Evolutionary conservation across 768 basidiomycete species (phyloP).

Genomic region (Solioccasus polychromus): DNA sequence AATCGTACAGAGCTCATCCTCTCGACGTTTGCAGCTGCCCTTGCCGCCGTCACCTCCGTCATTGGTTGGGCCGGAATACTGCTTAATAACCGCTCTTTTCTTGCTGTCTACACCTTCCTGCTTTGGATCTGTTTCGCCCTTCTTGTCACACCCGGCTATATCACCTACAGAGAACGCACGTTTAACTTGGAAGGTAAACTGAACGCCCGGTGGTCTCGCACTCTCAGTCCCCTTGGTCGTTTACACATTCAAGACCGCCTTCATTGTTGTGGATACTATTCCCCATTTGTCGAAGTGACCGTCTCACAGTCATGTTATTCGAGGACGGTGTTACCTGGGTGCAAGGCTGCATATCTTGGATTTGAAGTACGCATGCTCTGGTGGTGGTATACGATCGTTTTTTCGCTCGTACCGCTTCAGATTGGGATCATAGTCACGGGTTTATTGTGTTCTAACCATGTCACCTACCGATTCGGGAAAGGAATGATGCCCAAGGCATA

Average conservation of each 20-base stretch:
- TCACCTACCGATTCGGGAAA: slow-evolving; percentile 85
- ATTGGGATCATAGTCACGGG: slow-evolving; percentile 59
- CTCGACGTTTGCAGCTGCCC: slow-evolving; percentile 61
- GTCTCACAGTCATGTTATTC: slow-evolving; percentile 72
- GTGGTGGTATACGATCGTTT: slow-evolving; percentile 65
- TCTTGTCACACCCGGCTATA: slow-evolving; percentile 72
- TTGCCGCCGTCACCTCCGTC: slow-evolving; percentile 62
- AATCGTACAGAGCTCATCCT: slow-evolving; percentile 66
- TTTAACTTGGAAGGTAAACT: slow-evolving; percentile 84
- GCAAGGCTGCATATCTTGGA: slow-evolving; percentile 60
- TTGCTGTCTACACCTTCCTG: slow-evolving; percentile 68
- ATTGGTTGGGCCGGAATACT: slow-evolving; percentile 79
- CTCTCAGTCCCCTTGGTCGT: slow-evolving; percentile 56
- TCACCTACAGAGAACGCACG: slow-evolving; percentile 68
- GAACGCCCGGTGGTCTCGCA: slow-evolving; percentile 72
- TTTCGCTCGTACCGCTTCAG: slow-evolving; percentile 67
- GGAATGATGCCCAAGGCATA: slow-evolving; percentile 88
- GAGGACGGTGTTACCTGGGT: slow-evolving; percentile 67
- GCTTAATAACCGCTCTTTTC: slow-evolving; percentile 80
- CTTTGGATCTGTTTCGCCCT: slow-evolving; percentile 74
- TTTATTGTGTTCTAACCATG: slow-evolving; percentile 76
- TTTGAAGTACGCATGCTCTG: slow-evolving; percentile 55
- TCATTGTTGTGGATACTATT: slow-evolving; percentile 78
- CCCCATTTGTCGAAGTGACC: slow-evolving; percentile 78
- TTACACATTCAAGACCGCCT: slow-evolving; percentile 72